Conservation (phyloP, 257 asterid species). For the Nicotiana paniculata region DNA sequence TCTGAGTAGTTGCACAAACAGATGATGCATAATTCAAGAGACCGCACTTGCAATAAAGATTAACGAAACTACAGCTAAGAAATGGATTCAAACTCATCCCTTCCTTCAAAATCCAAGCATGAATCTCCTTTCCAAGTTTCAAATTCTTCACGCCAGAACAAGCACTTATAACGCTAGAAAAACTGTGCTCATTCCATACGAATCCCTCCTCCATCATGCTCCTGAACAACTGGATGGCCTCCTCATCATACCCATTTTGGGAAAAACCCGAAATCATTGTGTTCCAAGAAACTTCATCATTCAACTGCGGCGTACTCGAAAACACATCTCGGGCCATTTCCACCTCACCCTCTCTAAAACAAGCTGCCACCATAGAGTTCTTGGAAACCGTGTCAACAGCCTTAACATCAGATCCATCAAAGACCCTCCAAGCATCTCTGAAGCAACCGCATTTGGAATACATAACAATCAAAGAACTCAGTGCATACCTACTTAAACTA, state of each 20-base stretch:
- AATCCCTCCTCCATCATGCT: slow-evolving; percentile 50
- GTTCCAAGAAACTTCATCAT: slow-evolving; percentile 77
- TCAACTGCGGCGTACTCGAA: slow-evolving; percentile 35
- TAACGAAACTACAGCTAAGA: slow-evolving; percentile 65
- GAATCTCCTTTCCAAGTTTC: slow-evolving; percentile 69
- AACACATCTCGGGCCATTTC: slow-evolving; percentile 53
- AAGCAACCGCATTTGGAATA: slow-evolving; percentile 77
- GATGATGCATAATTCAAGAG: slow-evolving; percentile 51
- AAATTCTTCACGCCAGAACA: slow-evolving; percentile 54
- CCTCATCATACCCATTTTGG: slow-evolving; percentile 52
- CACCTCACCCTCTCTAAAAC: slow-evolving; percentile 71
- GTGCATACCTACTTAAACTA: slow-evolving; percentile 48
- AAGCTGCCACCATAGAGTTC: slow-evolving; percentile 78
- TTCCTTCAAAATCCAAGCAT: slow-evolving; percentile 57
- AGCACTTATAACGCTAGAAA: slow-evolving; percentile 57
- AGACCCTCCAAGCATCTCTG: slow-evolving; percentile 42
- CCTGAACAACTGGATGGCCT: slow-evolving; percentile 52
- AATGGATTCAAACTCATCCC: slow-evolving; percentile 51
- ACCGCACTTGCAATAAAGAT: slow-evolving; percentile 69
- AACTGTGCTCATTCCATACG: slow-evolving; percentile 50
- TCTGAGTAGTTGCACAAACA: slow-evolving; percentile 24
- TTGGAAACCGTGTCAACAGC: slow-evolving; percentile 58
- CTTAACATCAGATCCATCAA: slow-evolving; percentile 19
- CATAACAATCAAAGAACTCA: slow-evolving; percentile 83
- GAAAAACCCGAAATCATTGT: slow-evolving; percentile 71